A percentile compares a stretch with the other conserved stretches of the same genome.
These are phyloP conservation scores for Xylaria grammica DNA, from an alignment of 495 filamentous ascomycete species.

Conservation along the genomic window DNA sequence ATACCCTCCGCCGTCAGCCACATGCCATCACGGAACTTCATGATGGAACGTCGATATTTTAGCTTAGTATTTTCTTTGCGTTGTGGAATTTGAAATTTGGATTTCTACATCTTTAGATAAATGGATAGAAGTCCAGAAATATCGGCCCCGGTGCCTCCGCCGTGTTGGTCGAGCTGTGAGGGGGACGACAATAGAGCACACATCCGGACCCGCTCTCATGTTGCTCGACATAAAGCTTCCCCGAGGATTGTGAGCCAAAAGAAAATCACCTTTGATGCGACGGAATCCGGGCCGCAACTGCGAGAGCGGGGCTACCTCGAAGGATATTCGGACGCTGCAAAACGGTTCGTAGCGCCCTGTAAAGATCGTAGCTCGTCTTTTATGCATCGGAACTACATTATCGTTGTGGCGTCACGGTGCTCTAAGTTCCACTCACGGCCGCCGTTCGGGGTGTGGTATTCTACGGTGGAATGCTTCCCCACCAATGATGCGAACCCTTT, in stretches of 20 bases:
- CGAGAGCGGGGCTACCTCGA: conserved; percentile 12
- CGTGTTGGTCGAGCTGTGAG: conserved; percentile 8
- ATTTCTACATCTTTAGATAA: not conserved
- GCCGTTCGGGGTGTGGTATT: not conserved
- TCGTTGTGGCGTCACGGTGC: conserved; percentile 6
- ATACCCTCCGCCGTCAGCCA: conserved; percentile 56
- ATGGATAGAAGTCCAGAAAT: not conserved
- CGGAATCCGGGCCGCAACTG: conserved; percentile 29
- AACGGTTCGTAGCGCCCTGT: not conserved
- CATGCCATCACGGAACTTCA: conserved; percentile 60
- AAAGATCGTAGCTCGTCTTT: not conserved
- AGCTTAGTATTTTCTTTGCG: conserved; percentile 7
- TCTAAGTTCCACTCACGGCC: conserved; percentile 5
- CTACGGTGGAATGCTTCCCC: conserved; percentile 35
- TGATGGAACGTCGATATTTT: conserved; percentile 23
- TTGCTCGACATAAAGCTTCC: conserved; percentile 18
- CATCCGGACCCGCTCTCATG: conserved; percentile 9
- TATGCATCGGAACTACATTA: not conserved
- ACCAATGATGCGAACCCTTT: conserved; percentile 27
- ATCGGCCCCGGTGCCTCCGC: not conserved
- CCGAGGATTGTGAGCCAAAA: conserved; percentile 7
- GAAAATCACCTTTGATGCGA: conserved; percentile 18
- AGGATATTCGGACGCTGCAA: conserved; percentile 3
- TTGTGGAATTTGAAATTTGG: not conserved
- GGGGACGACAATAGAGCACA: not conserved